These are phyloP conservation scores for Trametes elegans DNA, from an alignment of 768 basidiomycete species.

Conservation along the genomic window DNA sequence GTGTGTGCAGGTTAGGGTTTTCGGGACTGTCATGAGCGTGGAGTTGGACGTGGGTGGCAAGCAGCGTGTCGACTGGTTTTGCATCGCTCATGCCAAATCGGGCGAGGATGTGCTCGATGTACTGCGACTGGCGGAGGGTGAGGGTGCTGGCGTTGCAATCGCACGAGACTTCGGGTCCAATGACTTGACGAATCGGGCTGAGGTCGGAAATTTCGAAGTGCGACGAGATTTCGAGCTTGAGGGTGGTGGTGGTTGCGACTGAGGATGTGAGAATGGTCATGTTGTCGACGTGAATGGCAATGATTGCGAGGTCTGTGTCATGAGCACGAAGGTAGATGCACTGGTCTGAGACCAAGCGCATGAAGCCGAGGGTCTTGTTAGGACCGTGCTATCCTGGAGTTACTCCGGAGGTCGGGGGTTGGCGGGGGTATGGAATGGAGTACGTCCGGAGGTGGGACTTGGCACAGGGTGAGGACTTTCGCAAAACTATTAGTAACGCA, in stretches of 20 bases:
- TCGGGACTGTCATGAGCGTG: neutral
- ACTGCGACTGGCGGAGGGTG: conserved; percentile 21
- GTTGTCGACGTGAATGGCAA: conserved; percentile 9
- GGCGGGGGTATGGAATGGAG: no score
- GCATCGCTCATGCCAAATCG: conserved; percentile 25
- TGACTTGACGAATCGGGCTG: neutral
- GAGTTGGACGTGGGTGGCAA: conserved; percentile 13
- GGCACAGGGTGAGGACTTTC: no score
- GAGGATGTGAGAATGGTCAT: neutral
- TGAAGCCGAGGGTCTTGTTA: neutral
- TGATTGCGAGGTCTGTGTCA: neutral
- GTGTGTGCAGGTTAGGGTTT: conserved; percentile 4
- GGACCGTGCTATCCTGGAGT: no score
- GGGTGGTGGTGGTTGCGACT: neutral
- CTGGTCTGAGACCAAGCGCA: neutral
- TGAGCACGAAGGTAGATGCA: neutral
- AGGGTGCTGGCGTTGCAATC: conserved; percentile 11
- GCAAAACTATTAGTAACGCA: no score
- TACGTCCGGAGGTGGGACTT: no score
- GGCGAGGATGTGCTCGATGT: conserved; percentile 22
- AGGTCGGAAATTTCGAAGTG: conserved; percentile 2
- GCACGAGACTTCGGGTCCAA: conserved; percentile 16
- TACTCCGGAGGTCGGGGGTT: no score
- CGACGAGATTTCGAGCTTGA: neutral
- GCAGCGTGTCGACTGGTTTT: conserved; percentile 23